Percentiles rank a stretch among this genome's conserved stretches.
Evolutionary conservation across 129 eudicot genomes (phyloP).

Genomic region (Saposhnikovia divaricata): DNA sequence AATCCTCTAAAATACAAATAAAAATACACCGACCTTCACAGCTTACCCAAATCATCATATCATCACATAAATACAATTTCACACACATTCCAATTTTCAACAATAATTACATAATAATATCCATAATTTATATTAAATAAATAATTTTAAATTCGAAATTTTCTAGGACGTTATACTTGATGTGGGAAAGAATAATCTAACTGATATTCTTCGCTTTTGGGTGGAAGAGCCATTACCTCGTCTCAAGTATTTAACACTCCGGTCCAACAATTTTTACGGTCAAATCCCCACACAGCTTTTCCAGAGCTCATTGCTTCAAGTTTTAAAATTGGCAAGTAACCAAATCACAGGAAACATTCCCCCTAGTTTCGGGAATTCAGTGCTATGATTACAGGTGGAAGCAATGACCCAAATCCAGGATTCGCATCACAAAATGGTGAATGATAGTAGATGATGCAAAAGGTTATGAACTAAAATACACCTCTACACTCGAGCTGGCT

Average conservation of each 20-base stretch:
- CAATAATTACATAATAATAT: too few relatives aligned
- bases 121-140: too few relatives aligned
- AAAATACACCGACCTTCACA: too few relatives aligned
- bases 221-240: background rate
- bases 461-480: background rate
- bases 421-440: background rate
- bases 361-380: background rate
- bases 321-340: background rate
- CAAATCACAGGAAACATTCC: background rate
- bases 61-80: too few relatives aligned
- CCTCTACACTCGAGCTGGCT: background rate
- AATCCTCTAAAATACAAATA: too few relatives aligned
- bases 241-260: background rate
- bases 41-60: too few relatives aligned
- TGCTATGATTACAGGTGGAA: background rate
- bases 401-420: too few relatives aligned
- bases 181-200: background rate
- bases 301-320: background rate
- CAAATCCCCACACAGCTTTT: background rate
- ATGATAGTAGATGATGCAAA: background rate
- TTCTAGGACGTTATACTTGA: too few relatives aligned
- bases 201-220: constrained; percentile 13
- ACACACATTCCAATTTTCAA: too few relatives aligned
- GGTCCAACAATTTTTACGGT: constrained; percentile 10
- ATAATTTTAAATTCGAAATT: too few relatives aligned